Evolutionary conservation across 192 early-diverging fungal species (phyloP).

Genomic region (Helicostylum pulchrum): DNA sequence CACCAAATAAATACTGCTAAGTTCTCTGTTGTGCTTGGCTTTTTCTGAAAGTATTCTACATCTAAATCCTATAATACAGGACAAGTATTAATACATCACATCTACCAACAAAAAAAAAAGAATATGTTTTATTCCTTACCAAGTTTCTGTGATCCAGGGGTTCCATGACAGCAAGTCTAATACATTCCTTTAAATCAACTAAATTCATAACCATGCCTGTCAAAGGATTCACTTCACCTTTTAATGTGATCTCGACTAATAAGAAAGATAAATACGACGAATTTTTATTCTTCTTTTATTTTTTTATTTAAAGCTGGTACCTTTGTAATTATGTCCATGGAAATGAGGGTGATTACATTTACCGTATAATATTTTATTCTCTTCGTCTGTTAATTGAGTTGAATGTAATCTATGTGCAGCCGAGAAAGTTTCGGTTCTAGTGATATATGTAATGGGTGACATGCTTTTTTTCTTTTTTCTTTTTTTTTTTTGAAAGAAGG

Average conservation of each 20-base stretch:
- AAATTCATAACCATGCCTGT: conserved; percentile 92
- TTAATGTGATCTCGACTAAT: conserved; percentile 67
- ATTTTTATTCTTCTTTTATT: too few relatives aligned
- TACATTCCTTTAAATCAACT: conserved; percentile 72
- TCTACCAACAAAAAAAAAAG: neutral
- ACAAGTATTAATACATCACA: too few relatives aligned
- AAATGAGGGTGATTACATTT: conserved; percentile 85
- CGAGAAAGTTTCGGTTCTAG: conserved; percentile 77
- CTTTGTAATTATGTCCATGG: conserved; percentile 91
- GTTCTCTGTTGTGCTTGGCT: conserved; percentile 85
- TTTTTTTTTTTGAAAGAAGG: neutral
- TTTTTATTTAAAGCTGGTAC: too few relatives aligned
- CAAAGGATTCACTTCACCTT: conserved; percentile 66
- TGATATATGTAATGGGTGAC: conserved; percentile 63
- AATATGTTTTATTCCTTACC: conserved; percentile 36
- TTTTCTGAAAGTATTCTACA: conserved; percentile 67
- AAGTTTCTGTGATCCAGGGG: conserved; percentile 85
- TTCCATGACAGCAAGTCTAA: conserved; percentile 70
- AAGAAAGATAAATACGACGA: too few relatives aligned
- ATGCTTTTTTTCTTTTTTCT: conserved; percentile 6
- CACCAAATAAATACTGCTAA: conserved; percentile 85
- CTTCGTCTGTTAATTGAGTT: conserved; percentile 62
- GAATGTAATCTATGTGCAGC: conserved; percentile 89
- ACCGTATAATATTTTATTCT: conserved; percentile 75
- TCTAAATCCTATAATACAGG: conserved; percentile 64